A percentile compares a stretch with the other conserved stretches of the same genome.
These are phyloP conservation scores for Beauveria bassiana DNA, from an alignment of 2,329 filamentous ascomycete species.

Conservation along the genomic window DNA sequence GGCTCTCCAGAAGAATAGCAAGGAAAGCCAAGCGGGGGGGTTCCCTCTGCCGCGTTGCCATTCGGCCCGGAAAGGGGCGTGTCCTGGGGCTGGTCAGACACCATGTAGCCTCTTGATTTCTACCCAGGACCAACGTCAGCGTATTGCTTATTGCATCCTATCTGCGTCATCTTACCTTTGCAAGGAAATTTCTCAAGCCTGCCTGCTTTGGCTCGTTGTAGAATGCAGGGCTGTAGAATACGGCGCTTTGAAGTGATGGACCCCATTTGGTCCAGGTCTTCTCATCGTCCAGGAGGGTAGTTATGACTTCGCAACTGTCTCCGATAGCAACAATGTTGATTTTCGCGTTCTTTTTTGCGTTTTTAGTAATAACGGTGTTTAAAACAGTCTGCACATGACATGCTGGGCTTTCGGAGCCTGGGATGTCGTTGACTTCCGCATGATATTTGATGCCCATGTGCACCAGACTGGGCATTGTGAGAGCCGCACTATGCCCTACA, in stretches of 20 bases:
- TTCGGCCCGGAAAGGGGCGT: conserved; percentile 44
- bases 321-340: conserved; percentile 67
- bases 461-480: conserved; percentile 56
- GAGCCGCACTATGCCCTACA: conserved; percentile 43
- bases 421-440: conserved; percentile 50
- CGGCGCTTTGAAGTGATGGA: conserved; percentile 37
- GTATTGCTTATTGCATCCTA: conserved; percentile 18
- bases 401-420: conserved; percentile 45
- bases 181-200: conserved; percentile 42
- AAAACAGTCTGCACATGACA: conserved; percentile 65
- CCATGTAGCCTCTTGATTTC: conserved; percentile 54
- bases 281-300: conserved; percentile 50
- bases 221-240: conserved; percentile 41
- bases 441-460: conserved; percentile 47
- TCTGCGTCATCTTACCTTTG: conserved; percentile 31
- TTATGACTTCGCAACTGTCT: conserved; percentile 52
- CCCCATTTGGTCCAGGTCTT: conserved; percentile 42
- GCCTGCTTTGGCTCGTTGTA: conserved; percentile 22
- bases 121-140: conserved; percentile 21
- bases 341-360: conserved; percentile 41
- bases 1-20: conserved; percentile 61
- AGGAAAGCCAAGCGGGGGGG: conserved; percentile 51
- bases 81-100: conserved; percentile 43
- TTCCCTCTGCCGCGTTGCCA: conserved; percentile 35
- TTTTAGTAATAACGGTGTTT: conserved; percentile 46